Base-by-base conservation (phyloP, 78 protist species). In the Dictyostelium citrinum region DNA sequence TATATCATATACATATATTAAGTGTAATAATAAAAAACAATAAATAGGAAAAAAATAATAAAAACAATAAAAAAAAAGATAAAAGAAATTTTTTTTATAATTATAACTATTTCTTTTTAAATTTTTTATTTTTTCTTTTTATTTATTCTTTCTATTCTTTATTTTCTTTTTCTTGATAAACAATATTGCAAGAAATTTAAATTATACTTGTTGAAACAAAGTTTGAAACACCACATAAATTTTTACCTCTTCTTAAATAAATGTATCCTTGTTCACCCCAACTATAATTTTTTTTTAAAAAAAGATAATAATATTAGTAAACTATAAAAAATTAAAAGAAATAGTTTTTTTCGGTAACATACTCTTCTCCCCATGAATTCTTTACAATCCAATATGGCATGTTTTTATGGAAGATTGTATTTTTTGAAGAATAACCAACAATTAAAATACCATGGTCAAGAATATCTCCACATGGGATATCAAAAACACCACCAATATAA, bases 391-490 rank as follows among this genome's bases (percentile, higher is more conserved):
- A 96, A 90, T 95, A 98, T 49, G 76, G 72, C 7, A 75, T 41
- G 3, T 75, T 14, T 22, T 22, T 22, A 7, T 2, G 43, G 12
- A 7, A 16, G 9, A 45, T 46, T 78, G 24, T 17, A 46, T 78
- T 60, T 58, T 27, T 29, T 1, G n/a, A 22, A 29, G 33, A n/a
- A 33, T 78, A 91, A 39, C 99, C 99, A 41, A 97, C 98, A 16
- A 91, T 95, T 55, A 96, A 80, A 7, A 98, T 98, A 27, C 97
- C 98, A 72, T 97, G 98, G 68, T 96, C 98, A 24, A 97, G 78
- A 20, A 22, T 22, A 43, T 90, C 35, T 61, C 91, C 76, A 11
- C n/a, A 22, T 67, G 96, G 95, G 16, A 68, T 95, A 74, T 79
- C 43, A 91, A 92, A 97, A 67, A 96, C 92, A 72, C 98, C 98